Percentiles rank a stretch among this genome's conserved stretches.
Conservation (phyloP, 352 stramenopile genomes). For the Phytophthora hybrid region DNA sequence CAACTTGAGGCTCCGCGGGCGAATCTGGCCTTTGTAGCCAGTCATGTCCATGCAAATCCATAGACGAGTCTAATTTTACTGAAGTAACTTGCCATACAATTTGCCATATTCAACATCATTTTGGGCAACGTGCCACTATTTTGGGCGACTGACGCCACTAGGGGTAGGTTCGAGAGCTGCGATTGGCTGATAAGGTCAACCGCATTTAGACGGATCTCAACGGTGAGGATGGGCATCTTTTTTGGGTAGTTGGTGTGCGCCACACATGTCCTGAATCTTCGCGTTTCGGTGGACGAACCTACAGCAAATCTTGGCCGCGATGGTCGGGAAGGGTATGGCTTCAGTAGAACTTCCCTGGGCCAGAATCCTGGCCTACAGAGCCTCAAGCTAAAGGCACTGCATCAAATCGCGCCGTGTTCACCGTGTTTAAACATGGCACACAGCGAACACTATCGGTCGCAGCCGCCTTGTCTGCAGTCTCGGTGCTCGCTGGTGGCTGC, state of each 20-base stretch:
- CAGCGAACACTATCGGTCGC: not conserved
- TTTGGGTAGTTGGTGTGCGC: constrained; percentile 4
- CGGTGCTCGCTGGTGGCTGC: constrained; percentile 16
- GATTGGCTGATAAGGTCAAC: constrained; percentile 13
- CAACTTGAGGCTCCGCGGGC: constrained; percentile 19
- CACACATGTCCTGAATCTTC: not conserved
- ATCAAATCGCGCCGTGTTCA: constrained; percentile 25
- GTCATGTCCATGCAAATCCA: constrained; percentile 20
- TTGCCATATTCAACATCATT: constrained; percentile 2
- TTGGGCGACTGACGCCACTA: constrained; percentile 1
- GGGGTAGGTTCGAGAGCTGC: not conserved
- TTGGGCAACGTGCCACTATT: not conserved
- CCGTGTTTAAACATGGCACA: not conserved
- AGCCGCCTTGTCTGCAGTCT: constrained; percentile 37
- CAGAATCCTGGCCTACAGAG: not conserved
- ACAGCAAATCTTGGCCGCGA: constrained; percentile 9
- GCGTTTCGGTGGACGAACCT: not conserved
- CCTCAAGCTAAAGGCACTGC: not conserved
- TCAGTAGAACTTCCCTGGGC: not conserved
- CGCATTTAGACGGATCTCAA: constrained; percentile 18
- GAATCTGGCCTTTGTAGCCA: constrained; percentile 23
- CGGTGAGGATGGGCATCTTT: not conserved
- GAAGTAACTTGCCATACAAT: not conserved
- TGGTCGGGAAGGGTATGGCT: constrained; percentile 13
- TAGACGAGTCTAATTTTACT: constrained; percentile 22